Evolutionary conservation across 1,284 basidiomycete species (phyloP).

Genomic region (Ceratobasidium sp.): DNA sequence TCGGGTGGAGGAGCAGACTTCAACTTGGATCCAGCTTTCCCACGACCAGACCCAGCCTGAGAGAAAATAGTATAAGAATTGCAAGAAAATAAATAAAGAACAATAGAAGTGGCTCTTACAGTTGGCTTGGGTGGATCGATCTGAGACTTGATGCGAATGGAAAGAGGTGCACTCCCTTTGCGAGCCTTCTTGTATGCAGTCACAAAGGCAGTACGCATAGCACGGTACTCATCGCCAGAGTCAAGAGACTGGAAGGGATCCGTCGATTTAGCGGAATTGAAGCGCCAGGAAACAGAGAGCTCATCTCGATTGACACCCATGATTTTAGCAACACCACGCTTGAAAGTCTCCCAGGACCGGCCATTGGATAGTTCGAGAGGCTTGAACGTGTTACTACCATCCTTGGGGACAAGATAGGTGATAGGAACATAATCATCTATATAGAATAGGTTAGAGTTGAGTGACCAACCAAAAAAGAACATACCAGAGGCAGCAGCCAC

Average conservation of each 20-base stretch:
- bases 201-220: neutral
- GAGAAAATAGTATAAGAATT: neutral
- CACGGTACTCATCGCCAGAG: neutral
- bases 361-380: neutral
- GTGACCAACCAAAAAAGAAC: neutral
- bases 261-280: neutral
- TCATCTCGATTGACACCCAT: neutral
- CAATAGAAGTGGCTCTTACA: neutral
- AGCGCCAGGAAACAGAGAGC: neutral
- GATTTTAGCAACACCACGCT: neutral
- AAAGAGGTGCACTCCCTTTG: neutral
- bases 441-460: neutral
- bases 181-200: neutral
- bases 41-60: neutral
- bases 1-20: neutral
- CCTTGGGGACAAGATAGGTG: slow-evolving; percentile 6
- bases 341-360: neutral
- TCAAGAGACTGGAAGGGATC: neutral
- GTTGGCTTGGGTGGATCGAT: neutral
- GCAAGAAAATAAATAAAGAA: neutral
- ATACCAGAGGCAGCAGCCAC: neutral
- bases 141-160: neutral
- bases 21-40: neutral
- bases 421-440: neutral
- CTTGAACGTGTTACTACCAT: neutral